A percentile compares a stretch with the other conserved stretches of the same genome.
phyloP scores from a whole-genome alignment of 352 stramenopile genomes.

The Phytophthora fragariaefolia region DNA sequence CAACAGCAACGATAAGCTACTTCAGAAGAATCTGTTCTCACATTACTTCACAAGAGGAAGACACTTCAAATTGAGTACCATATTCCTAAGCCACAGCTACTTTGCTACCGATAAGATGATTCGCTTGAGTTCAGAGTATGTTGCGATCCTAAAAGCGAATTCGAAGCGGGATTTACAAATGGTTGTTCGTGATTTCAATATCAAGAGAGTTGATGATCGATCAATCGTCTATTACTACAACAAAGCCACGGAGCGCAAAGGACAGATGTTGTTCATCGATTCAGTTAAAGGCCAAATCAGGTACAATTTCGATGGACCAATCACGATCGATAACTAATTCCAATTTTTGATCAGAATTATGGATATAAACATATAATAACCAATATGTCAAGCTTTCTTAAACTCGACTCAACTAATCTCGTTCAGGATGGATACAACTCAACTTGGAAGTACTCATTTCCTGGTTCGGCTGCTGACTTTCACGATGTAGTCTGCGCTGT shows the following conservation, averaged over 20 bases:
- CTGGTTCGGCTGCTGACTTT: not conserved
- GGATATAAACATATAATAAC: constrained; percentile 8
- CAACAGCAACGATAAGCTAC: not conserved
- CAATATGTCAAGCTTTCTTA: constrained; percentile 3
- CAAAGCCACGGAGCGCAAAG: too few species aligned
- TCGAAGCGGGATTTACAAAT: too few species aligned
- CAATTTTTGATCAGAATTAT: constrained; percentile 12
- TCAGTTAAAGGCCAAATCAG: too few species aligned
- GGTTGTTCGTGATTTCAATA: too few species aligned
- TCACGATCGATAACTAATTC: constrained; percentile 3
- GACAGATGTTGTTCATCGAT: too few species aligned
- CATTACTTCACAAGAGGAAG: not conserved
- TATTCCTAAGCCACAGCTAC: not conserved
- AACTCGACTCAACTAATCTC: constrained; percentile 14
- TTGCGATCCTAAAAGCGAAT: too few species aligned
- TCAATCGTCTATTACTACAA: too few species aligned
- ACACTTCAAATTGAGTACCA: not conserved
- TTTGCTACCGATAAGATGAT: too few species aligned
- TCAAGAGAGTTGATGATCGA: too few species aligned
- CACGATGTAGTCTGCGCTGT: not conserved
- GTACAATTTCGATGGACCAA: constrained; percentile 3
- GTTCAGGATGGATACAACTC: constrained; percentile 11
- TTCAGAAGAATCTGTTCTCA: not conserved
- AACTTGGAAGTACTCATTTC: constrained; percentile 6
- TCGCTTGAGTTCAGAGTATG: too few species aligned